phyloP scores from a whole-genome alignment of 257 asterid genomes.

The Solanum clarkiae region DNA sequence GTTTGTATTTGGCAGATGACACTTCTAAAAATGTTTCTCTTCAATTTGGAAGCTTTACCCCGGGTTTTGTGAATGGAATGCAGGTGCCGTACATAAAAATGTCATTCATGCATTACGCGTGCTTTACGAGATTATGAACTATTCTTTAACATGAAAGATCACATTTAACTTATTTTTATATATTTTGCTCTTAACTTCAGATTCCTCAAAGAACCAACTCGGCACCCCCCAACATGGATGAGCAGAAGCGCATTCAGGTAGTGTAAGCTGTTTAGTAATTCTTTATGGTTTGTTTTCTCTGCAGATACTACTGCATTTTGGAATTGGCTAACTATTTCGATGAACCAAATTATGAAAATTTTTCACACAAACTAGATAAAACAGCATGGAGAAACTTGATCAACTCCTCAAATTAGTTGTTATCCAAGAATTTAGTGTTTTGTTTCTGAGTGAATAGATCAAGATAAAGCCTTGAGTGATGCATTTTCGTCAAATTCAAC shows the following conservation, averaged over 20 bases:
- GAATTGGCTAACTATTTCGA: neutral
- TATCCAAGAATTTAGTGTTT: neutral
- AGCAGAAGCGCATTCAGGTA: constrained; percentile 6
- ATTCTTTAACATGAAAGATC: neutral
- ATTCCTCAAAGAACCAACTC: constrained; percentile 7
- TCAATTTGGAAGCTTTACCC: constrained; percentile 9
- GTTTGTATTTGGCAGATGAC: constrained; percentile 2
- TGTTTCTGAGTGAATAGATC: neutral
- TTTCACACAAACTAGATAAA: neutral
- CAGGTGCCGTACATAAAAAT: neutral
- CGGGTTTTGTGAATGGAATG: constrained; percentile 8
- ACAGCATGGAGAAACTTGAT: neutral
- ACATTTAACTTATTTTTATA: neutral
- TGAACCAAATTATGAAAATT: neutral
- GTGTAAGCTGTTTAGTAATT: neutral
- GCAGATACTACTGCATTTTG: neutral
- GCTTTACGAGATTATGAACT: neutral
- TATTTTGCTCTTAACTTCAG: neutral
- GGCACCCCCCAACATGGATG: constrained; percentile 5
- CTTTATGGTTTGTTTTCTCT: neutral
- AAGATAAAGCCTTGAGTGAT: neutral
- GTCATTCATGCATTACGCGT: neutral
- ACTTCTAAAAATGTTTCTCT: constrained; percentile 3
- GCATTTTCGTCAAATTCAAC: neutral
- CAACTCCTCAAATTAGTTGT: neutral